Evolutionary conservation across 169 alveolate species (phyloP), one percentile per base, ranked within the genome.

Genomic region (Cryptosporidium ubiquitum): DNA sequence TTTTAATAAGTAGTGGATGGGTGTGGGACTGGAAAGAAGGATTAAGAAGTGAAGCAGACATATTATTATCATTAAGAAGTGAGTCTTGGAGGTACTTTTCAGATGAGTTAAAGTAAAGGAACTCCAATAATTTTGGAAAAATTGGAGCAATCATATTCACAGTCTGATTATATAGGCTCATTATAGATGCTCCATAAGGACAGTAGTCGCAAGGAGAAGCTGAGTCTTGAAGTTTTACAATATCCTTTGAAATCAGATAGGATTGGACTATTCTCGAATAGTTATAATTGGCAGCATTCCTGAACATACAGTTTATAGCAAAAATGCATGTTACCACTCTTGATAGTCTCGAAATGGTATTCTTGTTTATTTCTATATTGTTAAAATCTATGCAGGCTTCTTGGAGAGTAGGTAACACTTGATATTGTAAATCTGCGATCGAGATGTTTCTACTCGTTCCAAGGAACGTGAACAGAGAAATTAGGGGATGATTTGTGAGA

Each of bases 351-450:
- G 55, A 79, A 39, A 79, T 61, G 3, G 75, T 23, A 18, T 39
- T 33, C 12, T 60, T 33, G 26, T 7, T 42, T 5, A 70, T 4
- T 14, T 64, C 89, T 37, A 61, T 35, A 26, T 42, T 31, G 16
- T 18, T 14, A 42, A 79, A 61, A 26, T 66, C 64, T 47, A 37
- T 52, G 55, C 89, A 79, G 37, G 89, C 89, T n/a, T 61, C 79
- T 12, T 79, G 69, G 14, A 79, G 47, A 40, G 68, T 79, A n/a
- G 89, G 89, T 20, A 79, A n/a, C 31, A 79, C 64, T 29, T 79
- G 89, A 40, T 79, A 79, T 31, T 79, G 89, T 39, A 79, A 64
- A 79, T 79, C 89, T 40, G 89, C 89, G 29, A 79, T 40, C 58
- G 89, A 64, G 40, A 79, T 29, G 61, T 44, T 79, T 37, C 44